These are phyloP conservation scores for Pistacia atlantica DNA, from an alignment of 345 rosid species.

Conservation along the genomic window DNA sequence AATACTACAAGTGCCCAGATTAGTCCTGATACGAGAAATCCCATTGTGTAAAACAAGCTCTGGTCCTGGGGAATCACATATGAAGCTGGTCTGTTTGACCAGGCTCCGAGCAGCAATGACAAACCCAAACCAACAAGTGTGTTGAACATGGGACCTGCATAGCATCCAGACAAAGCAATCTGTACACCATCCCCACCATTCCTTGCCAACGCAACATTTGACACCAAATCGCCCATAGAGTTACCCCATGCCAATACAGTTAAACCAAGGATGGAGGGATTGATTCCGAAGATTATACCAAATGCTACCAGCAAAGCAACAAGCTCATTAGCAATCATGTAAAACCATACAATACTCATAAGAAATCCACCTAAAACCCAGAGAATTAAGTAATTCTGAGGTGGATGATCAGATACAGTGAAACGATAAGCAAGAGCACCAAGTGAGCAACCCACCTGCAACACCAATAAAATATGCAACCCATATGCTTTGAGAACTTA, in stretches of 20 bases:
- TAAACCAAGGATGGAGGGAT: constrained; percentile 81
- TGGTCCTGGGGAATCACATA: constrained; percentile 57
- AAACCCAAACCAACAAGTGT: constrained; percentile 82
- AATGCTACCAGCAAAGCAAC: constrained; percentile 80
- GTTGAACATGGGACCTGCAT: constrained; percentile 98
- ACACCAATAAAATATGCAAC: constrained; percentile 46
- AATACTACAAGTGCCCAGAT: constrained; percentile 65
- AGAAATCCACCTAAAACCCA: constrained; percentile 93
- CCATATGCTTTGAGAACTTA: constrained; percentile 33
- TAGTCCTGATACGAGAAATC: constrained; percentile 62
- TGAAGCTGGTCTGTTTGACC: constrained; percentile 56
- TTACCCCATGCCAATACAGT: constrained; percentile 95
- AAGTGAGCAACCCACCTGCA: constrained; percentile 48
- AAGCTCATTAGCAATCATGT: constrained; percentile 89
- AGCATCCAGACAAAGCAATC: constrained; percentile 89
- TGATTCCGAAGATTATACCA: constrained; percentile 63
- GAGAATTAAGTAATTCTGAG: constrained; percentile 58
- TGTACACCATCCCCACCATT: constrained; percentile 77
- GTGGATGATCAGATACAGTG: constrained; percentile 65
- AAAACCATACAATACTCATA: constrained; percentile 95
- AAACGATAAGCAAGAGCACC: constrained; percentile 55
- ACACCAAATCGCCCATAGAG: constrained; percentile 92
- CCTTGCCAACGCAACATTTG: constrained; percentile 78
- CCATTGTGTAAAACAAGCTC: constrained; percentile 68
- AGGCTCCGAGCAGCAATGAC: constrained; percentile 72